A percentile compares a stretch with the other conserved stretches of the same genome.
phyloP scores from a whole-genome alignment of 1,139 yeast species.

The Yamadazyma taylorii region DNA sequence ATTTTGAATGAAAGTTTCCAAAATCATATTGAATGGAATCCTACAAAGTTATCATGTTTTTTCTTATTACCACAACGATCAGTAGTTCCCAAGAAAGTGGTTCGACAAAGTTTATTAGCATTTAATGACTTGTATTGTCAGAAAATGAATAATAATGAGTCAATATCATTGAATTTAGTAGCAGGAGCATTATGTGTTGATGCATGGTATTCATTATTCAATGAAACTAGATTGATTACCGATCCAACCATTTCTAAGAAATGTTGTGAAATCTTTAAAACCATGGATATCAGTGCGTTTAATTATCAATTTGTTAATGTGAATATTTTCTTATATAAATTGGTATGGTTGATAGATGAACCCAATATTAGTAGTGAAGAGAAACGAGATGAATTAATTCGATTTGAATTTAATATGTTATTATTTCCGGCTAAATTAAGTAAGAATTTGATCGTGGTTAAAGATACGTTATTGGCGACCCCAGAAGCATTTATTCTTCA shows the following conservation, averaged over 20 bases:
- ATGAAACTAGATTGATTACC: slow-evolving; percentile 15
- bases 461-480: slow-evolving; percentile 21
- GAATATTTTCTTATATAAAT: slow-evolving; percentile 17
- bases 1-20: slow-evolving; percentile 11
- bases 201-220: slow-evolving; percentile 19
- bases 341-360: slow-evolving; percentile 18
- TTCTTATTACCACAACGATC: slow-evolving; percentile 20
- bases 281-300: slow-evolving; percentile 16
- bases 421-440: slow-evolving; percentile 26
- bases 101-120: slow-evolving; percentile 12
- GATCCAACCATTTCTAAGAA: slow-evolving; percentile 10
- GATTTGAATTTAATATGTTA: slow-evolving; percentile 24
- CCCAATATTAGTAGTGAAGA: slow-evolving; percentile 10
- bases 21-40: slow-evolving; percentile 17
- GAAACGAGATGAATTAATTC: slow-evolving; percentile 14
- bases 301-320: slow-evolving; percentile 20
- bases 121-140: slow-evolving; percentile 15
- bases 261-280: slow-evolving; percentile 11
- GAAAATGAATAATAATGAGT: slow-evolving; percentile 2
- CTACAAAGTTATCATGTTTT: slow-evolving; percentile 18
- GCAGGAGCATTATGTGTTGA: slow-evolving; percentile 22
- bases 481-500: slow-evolving; percentile 24
- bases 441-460: slow-evolving; percentile 20
- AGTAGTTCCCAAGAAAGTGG: slow-evolving; percentile 10
- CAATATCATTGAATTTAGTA: slow-evolving; percentile 14